Evolutionary conservation across 345 rosid genomes (phyloP).

Genomic region (Hypericum perforatum): DNA sequence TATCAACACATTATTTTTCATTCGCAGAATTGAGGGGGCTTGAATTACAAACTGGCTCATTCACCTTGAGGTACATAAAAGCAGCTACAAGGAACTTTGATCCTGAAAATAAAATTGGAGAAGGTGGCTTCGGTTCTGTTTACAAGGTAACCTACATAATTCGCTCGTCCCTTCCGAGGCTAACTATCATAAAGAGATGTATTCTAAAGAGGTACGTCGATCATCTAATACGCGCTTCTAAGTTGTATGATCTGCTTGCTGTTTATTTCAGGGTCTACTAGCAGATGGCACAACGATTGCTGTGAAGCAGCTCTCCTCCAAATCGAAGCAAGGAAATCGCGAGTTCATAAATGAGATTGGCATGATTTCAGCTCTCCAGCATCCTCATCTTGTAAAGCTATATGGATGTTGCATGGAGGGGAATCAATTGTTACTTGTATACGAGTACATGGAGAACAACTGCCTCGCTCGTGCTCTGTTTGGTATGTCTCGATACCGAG

Average conservation of each 20-base stretch:
- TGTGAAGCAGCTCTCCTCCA: slow-evolving; percentile 6
- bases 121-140: slow-evolving; percentile 31
- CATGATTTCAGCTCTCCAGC: slow-evolving; percentile 13
- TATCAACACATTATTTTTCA: not conserved
- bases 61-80: too few species aligned
- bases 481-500: slow-evolving; percentile 1
- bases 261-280: slow-evolving; percentile 7
- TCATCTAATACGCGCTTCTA: too few species aligned
- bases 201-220: too few species aligned
- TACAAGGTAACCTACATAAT: slow-evolving; percentile 16
- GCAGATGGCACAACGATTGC: slow-evolving; percentile 12
- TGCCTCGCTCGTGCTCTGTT: slow-evolving; percentile 13
- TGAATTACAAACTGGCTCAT: slow-evolving; percentile 18
- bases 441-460: slow-evolving; percentile 13
- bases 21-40: slow-evolving; percentile 16
- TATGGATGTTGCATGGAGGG: slow-evolving; percentile 12
- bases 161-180: not conserved
- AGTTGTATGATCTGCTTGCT: too few species aligned
- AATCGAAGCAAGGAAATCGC: slow-evolving; percentile 14
- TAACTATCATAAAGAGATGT: too few species aligned
- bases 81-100: slow-evolving; percentile 25
- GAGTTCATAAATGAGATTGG: slow-evolving; percentile 14
- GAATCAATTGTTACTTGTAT: slow-evolving; percentile 13
- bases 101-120: slow-evolving; percentile 24
- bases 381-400: slow-evolving; percentile 12